These are phyloP conservation scores for Vaucheria bursata DNA, from an alignment of 352 stramenopile genomes.

Conservation along the genomic window DNA sequence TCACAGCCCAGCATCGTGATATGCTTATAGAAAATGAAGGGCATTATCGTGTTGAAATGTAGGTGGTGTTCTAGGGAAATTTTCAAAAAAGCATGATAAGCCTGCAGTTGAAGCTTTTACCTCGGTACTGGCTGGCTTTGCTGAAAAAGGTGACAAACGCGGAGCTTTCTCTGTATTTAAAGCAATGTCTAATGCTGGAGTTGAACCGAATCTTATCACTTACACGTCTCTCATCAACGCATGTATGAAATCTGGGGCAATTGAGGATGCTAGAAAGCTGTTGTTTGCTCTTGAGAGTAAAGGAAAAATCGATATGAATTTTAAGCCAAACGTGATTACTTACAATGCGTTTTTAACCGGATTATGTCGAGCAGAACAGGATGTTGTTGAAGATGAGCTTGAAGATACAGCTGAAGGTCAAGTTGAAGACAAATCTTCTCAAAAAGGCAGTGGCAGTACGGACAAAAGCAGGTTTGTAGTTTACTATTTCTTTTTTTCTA, in stretches of 20 bases:
- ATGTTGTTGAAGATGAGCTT: too few relatives aligned
- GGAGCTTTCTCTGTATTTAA: constrained; percentile 27
- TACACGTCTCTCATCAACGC: constrained; percentile 34
- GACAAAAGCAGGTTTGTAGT: not conserved
- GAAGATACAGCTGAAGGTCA: too few relatives aligned
- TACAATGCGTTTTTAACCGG: constrained; percentile 40
- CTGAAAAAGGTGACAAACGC: constrained; percentile 26
- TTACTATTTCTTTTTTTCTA: too few relatives aligned
- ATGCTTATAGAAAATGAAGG: too few relatives aligned
- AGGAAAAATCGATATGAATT: not conserved
- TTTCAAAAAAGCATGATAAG: not conserved
- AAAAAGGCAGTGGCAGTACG: not conserved
- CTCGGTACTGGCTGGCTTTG: constrained; percentile 30
- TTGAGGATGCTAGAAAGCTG: constrained; percentile 20
- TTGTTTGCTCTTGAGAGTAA: constrained; percentile 23
- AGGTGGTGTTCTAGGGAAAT: too few relatives aligned
- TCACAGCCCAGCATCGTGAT: too few relatives aligned
- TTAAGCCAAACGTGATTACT: constrained; percentile 31
- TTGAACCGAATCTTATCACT: constrained; percentile 26
- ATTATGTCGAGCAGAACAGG: constrained; percentile 16
- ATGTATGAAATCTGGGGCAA: constrained; percentile 27
- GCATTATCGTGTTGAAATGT: too few relatives aligned
- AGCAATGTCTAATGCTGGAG: constrained; percentile 28
- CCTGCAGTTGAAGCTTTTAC: constrained; percentile 39
- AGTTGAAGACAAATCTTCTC: too few relatives aligned